Conservation (phyloP, 1,284 basidiomycete genomes). For the Sanghuangporus baumii region DNA sequence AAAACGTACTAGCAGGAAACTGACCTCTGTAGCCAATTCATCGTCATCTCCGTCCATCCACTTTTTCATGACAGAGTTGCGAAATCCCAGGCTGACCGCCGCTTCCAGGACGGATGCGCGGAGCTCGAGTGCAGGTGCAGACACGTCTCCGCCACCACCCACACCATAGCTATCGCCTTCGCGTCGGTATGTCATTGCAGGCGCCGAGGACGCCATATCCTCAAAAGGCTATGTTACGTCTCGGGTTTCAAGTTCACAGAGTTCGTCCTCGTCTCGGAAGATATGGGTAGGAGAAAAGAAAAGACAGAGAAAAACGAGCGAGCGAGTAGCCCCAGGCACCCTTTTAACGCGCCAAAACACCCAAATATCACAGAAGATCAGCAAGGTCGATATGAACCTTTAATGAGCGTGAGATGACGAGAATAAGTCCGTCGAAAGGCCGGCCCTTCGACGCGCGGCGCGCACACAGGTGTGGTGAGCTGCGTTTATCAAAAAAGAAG, state of each 20-base stretch:
- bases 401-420: neutral
- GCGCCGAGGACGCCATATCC: neutral
- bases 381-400: neutral
- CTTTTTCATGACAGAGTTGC: constrained; percentile 14
- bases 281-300: neutral
- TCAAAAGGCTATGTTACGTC: neutral
- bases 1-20: neutral
- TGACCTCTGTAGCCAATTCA: constrained; percentile 10
- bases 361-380: neutral
- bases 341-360: neutral
- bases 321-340: neutral
- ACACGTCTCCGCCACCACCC: too few relatives aligned
- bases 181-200: neutral
- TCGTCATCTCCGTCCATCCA: constrained; percentile 14
- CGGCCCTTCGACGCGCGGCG: neutral
- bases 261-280: neutral
- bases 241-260: neutral
- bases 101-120: constrained; percentile 18
- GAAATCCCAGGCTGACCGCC: constrained; percentile 16
- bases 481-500: neutral
- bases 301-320: neutral
- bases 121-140: constrained; percentile 5
- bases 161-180: neutral
- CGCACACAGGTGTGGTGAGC: neutral
- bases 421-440: neutral